phyloP scores from a whole-genome alignment of 495 filamentous ascomycete species.

The Aspergillus mulundensis region DNA sequence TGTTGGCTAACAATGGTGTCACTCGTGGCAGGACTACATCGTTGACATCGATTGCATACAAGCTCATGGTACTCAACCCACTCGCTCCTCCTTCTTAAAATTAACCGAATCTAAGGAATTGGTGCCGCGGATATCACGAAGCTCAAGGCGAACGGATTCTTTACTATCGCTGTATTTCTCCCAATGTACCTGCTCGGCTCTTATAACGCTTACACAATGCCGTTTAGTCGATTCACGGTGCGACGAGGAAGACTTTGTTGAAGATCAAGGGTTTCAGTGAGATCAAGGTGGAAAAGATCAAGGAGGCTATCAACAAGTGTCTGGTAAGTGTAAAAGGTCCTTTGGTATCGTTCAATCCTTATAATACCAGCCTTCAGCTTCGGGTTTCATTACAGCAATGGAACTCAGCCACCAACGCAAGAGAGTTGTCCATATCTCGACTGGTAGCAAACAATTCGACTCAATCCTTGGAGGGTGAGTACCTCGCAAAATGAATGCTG shows the following conservation, averaged over 20 bases:
- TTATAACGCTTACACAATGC: conserved; percentile 1
- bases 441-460: conserved; percentile 74
- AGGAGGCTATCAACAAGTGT: conserved; percentile 70
- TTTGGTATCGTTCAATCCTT: background rate
- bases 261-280: conserved; percentile 82
- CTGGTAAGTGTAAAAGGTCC: conserved; percentile 41
- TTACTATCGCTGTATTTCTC: conserved; percentile 62
- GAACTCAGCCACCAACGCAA: conserved; percentile 68
- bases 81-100: background rate
- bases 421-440: conserved; percentile 64
- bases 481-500: background rate
- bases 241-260: conserved; percentile 60
- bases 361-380: conserved; percentile 52
- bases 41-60: conserved; percentile 74
- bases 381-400: conserved; percentile 72
- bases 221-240: conserved; percentile 59
- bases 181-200: background rate
- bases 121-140: conserved; percentile 72
- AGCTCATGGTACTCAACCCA: conserved; percentile 54
- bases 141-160: conserved; percentile 65
- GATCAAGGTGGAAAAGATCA: conserved; percentile 77
- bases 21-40: conserved; percentile 48
- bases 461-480: conserved; percentile 62
- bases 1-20: background rate
- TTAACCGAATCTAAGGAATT: conserved; percentile 48